Evolutionary conservation across 306 rosid genomes (phyloP).

Genomic region (Prunus dulcis): DNA sequence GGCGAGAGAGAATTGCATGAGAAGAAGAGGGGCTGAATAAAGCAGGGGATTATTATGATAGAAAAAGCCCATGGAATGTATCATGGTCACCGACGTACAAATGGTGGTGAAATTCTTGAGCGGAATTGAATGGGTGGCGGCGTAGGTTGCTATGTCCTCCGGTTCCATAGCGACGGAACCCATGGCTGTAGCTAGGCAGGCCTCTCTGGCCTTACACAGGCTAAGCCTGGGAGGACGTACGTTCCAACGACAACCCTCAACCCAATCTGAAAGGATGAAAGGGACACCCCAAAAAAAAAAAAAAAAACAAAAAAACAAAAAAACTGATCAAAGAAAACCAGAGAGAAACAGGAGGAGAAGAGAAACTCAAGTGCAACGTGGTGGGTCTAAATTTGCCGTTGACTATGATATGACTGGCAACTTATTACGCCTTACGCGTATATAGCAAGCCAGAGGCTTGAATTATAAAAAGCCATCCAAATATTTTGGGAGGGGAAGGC

Average conservation of each 20-base stretch:
- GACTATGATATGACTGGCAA: not conserved
- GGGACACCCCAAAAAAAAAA: not conserved
- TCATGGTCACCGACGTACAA: not conserved
- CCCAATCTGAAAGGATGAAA: too few species aligned
- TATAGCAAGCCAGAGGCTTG: too few species aligned
- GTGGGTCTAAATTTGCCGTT: not conserved
- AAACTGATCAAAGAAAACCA: not conserved
- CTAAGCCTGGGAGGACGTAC: not conserved
- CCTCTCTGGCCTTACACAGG: constrained; percentile 3
- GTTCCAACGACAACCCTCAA: not conserved
- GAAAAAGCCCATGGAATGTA: constrained; percentile 11
- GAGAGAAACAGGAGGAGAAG: not conserved
- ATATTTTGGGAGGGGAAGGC: too few species aligned
- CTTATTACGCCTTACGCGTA: not conserved
- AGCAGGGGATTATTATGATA: constrained; percentile 17
- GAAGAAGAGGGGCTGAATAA: constrained; percentile 26
- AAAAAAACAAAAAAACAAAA: too few species aligned
- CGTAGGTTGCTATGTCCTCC: not conserved
- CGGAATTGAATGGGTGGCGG: not conserved
- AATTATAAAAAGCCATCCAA: too few species aligned
- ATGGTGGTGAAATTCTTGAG: constrained; percentile 12
- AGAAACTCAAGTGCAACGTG: not conserved
- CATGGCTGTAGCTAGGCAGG: constrained; percentile 16
- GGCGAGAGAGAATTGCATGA: constrained; percentile 20
- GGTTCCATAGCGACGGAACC: constrained; percentile 13